Percentiles rank a stretch among this genome's conserved stretches.
Conservation (phyloP, 257 asterid genomes). For the Anisodus acutangulus region DNA sequence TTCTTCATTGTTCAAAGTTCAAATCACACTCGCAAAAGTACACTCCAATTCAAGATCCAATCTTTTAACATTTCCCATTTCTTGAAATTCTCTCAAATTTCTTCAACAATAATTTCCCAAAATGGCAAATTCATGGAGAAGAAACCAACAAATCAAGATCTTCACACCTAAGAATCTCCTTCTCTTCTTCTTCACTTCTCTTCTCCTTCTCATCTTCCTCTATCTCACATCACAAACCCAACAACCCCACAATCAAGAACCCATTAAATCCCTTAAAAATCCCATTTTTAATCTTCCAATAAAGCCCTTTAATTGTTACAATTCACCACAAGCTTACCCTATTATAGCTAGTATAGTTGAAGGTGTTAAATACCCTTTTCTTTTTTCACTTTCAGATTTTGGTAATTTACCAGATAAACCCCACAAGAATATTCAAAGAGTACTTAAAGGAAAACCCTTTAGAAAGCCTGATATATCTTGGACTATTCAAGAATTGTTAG, state of each 20-base stretch:
- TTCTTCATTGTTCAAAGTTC: background rate
- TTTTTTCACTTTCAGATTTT: constrained; percentile 83
- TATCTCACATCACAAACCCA: constrained; percentile 51
- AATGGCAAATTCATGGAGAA: constrained; percentile 95
- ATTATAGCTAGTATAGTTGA: constrained; percentile 89
- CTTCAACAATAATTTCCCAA: background rate
- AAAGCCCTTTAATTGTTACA: constrained; percentile 59
- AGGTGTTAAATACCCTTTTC: constrained; percentile 87
- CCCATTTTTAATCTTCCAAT: too few species aligned
- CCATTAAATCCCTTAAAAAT: background rate
- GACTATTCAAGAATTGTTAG: background rate
- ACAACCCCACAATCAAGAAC: constrained; percentile 22
- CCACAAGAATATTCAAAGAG: constrained; percentile 87
- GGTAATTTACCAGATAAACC: constrained; percentile 95
- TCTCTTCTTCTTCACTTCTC: constrained; percentile 72
- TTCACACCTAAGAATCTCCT: constrained; percentile 67
- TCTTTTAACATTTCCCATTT: background rate
- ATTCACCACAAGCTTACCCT: constrained; percentile 83
- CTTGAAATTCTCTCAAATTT: background rate
- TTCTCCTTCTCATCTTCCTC: constrained; percentile 69
- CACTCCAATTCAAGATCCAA: constrained; percentile 22
- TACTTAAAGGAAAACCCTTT: constrained; percentile 85
- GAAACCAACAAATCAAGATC: constrained; percentile 67
- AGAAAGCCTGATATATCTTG: constrained; percentile 85
- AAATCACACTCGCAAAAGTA: background rate